Evolutionary conservation across 2,329 filamentous ascomycete genomes (phyloP), one percentile per base, ranked within the genome.

Genomic region (Aspergillus texensis): DNA sequence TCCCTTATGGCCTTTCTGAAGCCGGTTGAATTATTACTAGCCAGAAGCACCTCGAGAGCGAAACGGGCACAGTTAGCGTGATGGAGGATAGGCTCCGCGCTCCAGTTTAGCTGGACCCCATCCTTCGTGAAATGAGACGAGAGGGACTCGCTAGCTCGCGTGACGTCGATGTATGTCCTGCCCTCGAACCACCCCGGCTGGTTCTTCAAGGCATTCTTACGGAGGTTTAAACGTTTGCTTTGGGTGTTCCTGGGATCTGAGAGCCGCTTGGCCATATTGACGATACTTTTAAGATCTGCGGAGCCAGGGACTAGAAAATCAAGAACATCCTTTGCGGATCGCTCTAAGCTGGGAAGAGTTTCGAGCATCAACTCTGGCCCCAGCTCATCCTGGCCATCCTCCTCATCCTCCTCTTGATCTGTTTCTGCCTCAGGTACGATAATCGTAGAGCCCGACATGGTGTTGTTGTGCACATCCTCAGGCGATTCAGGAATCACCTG

Each of bases 11-110:
- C 66, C 12, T 72, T 63, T 16, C 61, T 66, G 14, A 61, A 63
- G 5, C 66, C 66, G 3, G 63, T 59, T 0, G 69, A 66, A 11
- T 66, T 67, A 1, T 75, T 65, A 32, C 66, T 68, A 2, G 73
- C 72, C 5, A 78, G 70, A 6, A 81, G 69, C 28, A 83, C 64
- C 21, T 79, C 75, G 16, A 75, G 70, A 4, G 81, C 80, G 43
- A 84, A 69, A 8, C 69, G 70, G 26, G 76, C 74, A 62, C 75
- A 78, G 67, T 85, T 85, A 14, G 80, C 79, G 41, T 76, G 73
- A 61, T 82, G 73, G 6, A 85, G 61, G 24, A 82, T 69, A 3
- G 76, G 71, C 48, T 75, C 74, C 11, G 77, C 78, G 10, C 70
- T 74, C 70, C 77, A 81, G 19, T 64, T 16, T 52, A 68, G 56